Evolutionary conservation across 495 filamentous ascomycete genomes (phyloP), one percentile per base, ranked within the genome.

Genomic region (Penicillium mononematosum): DNA sequence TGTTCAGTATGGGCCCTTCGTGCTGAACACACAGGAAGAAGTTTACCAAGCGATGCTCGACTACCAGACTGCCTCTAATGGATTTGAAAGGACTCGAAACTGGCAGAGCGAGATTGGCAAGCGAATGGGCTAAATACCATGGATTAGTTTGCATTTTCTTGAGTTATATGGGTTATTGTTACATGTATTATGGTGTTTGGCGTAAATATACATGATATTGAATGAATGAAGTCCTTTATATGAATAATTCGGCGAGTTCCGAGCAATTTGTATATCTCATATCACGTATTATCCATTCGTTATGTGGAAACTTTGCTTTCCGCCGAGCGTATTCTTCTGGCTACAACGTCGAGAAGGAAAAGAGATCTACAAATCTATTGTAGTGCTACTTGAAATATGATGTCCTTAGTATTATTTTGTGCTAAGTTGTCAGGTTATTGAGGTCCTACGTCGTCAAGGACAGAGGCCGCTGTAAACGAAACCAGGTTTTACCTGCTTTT

Each of bases 101-200:
- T 98, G 94, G 94, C 72, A 83, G 70, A 96, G 91, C 66, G 88
- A 96, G 78, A 98, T 98, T 80, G 94, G 93, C 47, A 96, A 94
- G 83, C 71, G 76, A n/a, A 88, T 88, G 85, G 71, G 70, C 24
- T 66, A 70, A 25, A 45, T 14, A 25, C 1, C 9, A 43, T 45
- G 43, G 5, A 11, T 14, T 24, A 32, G n/a, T 25, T 29, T 44
- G 10, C 7, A 59, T 39, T 20, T 53, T 42, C 34, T 58, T 44
- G 27, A 49, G 34, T n/a, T 45, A 54, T 49, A 7, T 12, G 38
- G 11, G 14, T 24, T 52, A 24, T 56, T 43, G 60, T 36, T 49
- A 58, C 17, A 22, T 41, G 25, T 1, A 24, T 51, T 36, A 25
- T 43, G 31, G 51, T 20, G 22, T 51, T 41, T 25, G 47, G 17